A percentile compares a stretch with the other conserved stretches of the same genome.
Conservation (phyloP, 768 basidiomycete species). For the Pleurotus pulmonarius region DNA sequence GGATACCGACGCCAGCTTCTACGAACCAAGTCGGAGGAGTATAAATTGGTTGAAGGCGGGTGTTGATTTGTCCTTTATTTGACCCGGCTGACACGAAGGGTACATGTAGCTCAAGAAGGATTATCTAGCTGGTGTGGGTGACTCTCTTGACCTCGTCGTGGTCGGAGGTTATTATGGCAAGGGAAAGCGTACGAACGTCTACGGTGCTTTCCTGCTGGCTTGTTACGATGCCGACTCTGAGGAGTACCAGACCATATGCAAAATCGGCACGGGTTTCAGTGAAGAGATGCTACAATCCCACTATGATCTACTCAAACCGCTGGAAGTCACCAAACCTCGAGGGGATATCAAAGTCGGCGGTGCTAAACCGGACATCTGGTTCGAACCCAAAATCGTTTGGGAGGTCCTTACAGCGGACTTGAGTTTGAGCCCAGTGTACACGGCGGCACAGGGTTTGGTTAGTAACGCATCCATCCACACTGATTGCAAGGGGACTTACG, state of each 20-base stretch:
- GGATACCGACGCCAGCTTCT: constrained; percentile 85
- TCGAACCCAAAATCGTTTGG: constrained; percentile 97
- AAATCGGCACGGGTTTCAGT: constrained; percentile 97
- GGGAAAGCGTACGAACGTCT: constrained; percentile 96
- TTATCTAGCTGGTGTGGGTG: constrained; percentile 93
- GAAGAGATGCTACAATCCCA: constrained; percentile 85
- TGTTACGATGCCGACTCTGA: constrained; percentile 95
- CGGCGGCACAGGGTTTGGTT: constrained; percentile 90
- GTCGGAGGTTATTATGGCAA: constrained; percentile 97
- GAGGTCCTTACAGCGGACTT: constrained; percentile 97
- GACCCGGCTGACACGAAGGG: not conserved
- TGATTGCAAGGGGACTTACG: not conserved
- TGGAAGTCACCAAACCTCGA: constrained; percentile 65
- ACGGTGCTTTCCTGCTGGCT: constrained; percentile 96
- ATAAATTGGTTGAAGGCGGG: constrained; percentile 97
- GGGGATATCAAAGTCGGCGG: constrained; percentile 87
- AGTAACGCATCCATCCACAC: constrained; percentile 21
- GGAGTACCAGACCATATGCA: constrained; percentile 96
- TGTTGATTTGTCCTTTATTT: not conserved
- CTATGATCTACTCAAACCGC: constrained; percentile 75
- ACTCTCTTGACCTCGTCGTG: constrained; percentile 97
- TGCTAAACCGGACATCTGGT: constrained; percentile 97
- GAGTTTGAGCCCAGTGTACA: constrained; percentile 93
- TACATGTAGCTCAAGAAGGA: constrained; percentile 88
- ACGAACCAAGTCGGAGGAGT: constrained; percentile 92